Conservation (phyloP, 2,329 filamentous ascomycete species). For the Nemania abortiva region DNA sequence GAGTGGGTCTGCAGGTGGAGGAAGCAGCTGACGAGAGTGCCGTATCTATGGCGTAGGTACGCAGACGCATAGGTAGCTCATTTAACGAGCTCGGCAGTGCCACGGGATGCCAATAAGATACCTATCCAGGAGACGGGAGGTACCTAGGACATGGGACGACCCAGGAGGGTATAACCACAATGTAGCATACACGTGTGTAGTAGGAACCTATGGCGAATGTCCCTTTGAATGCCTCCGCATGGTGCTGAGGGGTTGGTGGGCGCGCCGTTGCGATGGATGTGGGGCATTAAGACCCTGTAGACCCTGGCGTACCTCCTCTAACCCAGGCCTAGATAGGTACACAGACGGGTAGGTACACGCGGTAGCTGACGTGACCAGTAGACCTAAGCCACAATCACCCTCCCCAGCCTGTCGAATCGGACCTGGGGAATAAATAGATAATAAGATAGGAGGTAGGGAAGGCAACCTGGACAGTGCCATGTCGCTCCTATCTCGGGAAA, state of each 20-base stretch:
- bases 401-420: background rate
- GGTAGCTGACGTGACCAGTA: slow-evolving; percentile 3
- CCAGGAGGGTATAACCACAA: background rate
- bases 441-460: background rate
- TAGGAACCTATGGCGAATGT: background rate
- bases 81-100: slow-evolving; percentile 24
- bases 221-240: background rate
- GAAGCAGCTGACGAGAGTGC: slow-evolving; percentile 1
- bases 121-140: no score
- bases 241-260: background rate
- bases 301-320: background rate
- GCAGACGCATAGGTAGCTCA: background rate
- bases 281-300: background rate
- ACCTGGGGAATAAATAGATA: background rate
- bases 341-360: background rate
- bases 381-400: slow-evolving; percentile 3
- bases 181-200: background rate
- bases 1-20: slow-evolving; percentile 8
- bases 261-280: background rate
- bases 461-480: background rate
- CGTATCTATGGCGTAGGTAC: background rate
- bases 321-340: background rate
- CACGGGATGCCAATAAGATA: background rate
- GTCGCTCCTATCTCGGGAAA: background rate
- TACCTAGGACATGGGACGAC: background rate